Percentiles rank a stretch among this genome's conserved stretches.
Evolutionary conservation across 495 filamentous ascomycete species (phyloP).

Genomic region (Penicillium bovifimosum): DNA sequence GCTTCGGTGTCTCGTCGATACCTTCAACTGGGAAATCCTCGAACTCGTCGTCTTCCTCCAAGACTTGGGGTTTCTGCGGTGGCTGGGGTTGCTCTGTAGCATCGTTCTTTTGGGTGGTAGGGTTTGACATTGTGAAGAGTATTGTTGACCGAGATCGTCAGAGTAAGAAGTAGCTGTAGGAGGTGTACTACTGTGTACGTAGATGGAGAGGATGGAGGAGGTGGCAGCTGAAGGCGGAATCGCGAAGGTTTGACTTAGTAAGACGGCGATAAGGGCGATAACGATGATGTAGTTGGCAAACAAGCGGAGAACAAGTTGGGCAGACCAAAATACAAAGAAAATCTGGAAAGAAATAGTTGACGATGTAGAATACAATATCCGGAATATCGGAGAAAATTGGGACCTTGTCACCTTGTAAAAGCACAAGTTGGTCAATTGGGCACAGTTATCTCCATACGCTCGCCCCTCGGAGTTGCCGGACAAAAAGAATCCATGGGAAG

Average conservation of each 20-base stretch:
- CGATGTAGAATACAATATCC: not conserved
- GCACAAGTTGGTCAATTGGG: too few relatives aligned
- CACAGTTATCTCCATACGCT: not conserved
- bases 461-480: constrained; percentile 12
- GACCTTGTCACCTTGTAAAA: too few relatives aligned
- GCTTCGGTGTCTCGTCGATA: constrained; percentile 26
- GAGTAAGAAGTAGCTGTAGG: not conserved
- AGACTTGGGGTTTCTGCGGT: constrained; percentile 57
- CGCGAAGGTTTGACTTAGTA: constrained; percentile 12
- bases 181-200: too few relatives aligned
- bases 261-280: constrained; percentile 8
- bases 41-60: constrained; percentile 98
- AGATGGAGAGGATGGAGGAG: not conserved
- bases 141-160: not conserved
- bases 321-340: not conserved
- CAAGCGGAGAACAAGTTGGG: not conserved
- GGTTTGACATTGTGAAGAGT: constrained; percentile 37
- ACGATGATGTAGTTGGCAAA: not conserved
- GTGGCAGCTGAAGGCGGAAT: constrained; percentile 8
- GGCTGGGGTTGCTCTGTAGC: constrained; percentile 37
- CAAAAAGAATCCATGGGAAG: constrained; percentile 9
- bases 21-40: constrained; percentile 98
- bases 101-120: constrained; percentile 35
- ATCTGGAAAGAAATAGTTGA: not conserved
- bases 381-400: too few relatives aligned